Conservation (phyloP, 345 rosid species). For the Hibiscus mutabilis region DNA sequence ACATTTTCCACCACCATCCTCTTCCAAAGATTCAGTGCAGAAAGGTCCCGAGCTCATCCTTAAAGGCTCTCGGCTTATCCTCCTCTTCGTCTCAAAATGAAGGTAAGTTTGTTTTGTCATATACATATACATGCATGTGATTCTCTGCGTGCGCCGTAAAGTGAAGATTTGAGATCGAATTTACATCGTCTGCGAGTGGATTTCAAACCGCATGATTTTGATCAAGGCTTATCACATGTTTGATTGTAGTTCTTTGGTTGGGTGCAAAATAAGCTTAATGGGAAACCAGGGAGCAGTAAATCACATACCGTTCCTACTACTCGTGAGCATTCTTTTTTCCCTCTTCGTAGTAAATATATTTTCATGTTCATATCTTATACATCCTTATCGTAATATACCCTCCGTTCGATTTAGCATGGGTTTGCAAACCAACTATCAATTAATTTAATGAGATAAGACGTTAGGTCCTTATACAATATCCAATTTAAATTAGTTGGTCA, state of each 20-base stretch:
- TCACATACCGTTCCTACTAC: conserved; percentile 36
- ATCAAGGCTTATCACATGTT: background rate
- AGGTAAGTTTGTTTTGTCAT: background rate
- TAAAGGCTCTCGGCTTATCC: background rate
- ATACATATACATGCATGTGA: background rate
- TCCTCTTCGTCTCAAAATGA: background rate
- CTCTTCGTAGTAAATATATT: background rate
- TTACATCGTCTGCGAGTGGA: background rate
- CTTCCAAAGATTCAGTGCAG: background rate
- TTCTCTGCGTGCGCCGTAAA: background rate
- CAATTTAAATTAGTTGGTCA: too few relatives aligned
- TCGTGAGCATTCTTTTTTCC: conserved; percentile 35
- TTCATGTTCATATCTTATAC: too few relatives aligned
- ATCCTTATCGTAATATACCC: too few relatives aligned
- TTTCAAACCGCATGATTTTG: background rate
- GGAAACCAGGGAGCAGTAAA: conserved; percentile 46
- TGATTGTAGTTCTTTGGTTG: conserved; percentile 64
- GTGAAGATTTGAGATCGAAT: background rate
- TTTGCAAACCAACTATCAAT: too few relatives aligned
- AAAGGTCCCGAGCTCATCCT: background rate
- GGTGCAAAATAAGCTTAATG: conserved; percentile 80
- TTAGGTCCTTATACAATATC: too few relatives aligned
- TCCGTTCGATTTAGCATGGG: too few relatives aligned
- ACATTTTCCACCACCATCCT: background rate
- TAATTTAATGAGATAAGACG: too few relatives aligned